Evolutionary conservation across 108 stramenopile genomes (phyloP), one percentile per base, ranked within the genome.

Genomic region (Skeletonema tropicum): DNA sequence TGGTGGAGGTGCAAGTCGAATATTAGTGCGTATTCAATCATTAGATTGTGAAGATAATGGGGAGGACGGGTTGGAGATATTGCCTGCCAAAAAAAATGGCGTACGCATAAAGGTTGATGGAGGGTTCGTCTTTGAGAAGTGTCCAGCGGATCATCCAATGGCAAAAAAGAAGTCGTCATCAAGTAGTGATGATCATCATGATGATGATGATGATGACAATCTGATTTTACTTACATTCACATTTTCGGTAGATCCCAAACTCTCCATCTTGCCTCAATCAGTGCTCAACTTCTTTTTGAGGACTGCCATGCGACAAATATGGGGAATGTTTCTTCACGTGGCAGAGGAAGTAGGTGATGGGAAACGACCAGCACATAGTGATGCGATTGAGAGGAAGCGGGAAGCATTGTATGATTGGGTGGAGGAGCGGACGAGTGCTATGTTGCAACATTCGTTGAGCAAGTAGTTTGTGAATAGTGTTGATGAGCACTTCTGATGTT

Each of bases 321-420:
- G 90, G 90, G 78, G 68, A 14, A 89, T 71, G 82, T 71, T 93
- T 33, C 61, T 93, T 5, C 68, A 82, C 23, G 86, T 93, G 64
- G 88, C 90, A 5, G 87, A 90, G 65, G 82, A 90, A 66, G 87
- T 93, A 21, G 84, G 83, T 30, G 89, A 82, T 66, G 90, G 92
- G 15, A 70, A 67, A 49, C 63, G 90, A 3, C 76, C 77, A 31
- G 75, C 71, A 26, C 90, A 93, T 71, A 76, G 73, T 42, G 76
- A 89, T 26, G 71, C 80, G n/a, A 91, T 94, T 60, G 71, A 68
- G 25, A 64, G 41, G 55, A 94, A 94, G 80, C 71, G 75, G 31
- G 87, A 89, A 19, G 75, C 78, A 6, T 74, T 93, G 62, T 93
- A 93, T 75, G 79, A 88, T 66, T 93, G 87, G 87, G 76, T 93